Conservation (phyloP, 257 asterid species). For the Solanum arcanum region DNA sequence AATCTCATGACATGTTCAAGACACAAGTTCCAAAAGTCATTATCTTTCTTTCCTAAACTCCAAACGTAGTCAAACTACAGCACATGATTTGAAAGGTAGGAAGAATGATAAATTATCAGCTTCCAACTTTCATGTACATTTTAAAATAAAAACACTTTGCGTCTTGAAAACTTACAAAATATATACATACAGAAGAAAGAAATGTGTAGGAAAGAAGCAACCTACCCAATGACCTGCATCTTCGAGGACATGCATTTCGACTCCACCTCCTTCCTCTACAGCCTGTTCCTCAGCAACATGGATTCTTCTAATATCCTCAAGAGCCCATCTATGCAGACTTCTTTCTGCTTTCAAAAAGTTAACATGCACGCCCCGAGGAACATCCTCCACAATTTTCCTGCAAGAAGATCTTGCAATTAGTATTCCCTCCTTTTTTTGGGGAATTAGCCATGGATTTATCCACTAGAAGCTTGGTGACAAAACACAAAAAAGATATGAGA, state of each 20-base stretch:
- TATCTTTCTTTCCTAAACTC: background rate
- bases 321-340: slow-evolving; percentile 95
- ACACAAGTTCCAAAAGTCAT: background rate
- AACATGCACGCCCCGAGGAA: slow-evolving; percentile 89
- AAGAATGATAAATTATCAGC: background rate
- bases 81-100: background rate
- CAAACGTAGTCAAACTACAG: background rate
- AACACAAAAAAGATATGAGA: background rate
- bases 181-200: background rate
- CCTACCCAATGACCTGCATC: slow-evolving; percentile 99
- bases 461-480: background rate
- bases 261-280: slow-evolving; percentile 88
- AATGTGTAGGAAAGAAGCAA: background rate
- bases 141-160: background rate
- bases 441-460: background rate
- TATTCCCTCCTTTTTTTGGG: background rate
- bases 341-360: slow-evolving; percentile 93
- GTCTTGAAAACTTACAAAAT: background rate
- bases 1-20: background rate
- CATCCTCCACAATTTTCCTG: slow-evolving; percentile 93
- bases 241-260: slow-evolving; percentile 96
- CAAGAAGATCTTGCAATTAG: background rate
- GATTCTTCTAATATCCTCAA: slow-evolving; percentile 82
- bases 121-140: background rate
- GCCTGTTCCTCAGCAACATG: slow-evolving; percentile 96